Percentiles rank a stretch among this genome's conserved stretches.
Conservation (phyloP, 208 protist species). For the Leishmania mexicana region DNA sequence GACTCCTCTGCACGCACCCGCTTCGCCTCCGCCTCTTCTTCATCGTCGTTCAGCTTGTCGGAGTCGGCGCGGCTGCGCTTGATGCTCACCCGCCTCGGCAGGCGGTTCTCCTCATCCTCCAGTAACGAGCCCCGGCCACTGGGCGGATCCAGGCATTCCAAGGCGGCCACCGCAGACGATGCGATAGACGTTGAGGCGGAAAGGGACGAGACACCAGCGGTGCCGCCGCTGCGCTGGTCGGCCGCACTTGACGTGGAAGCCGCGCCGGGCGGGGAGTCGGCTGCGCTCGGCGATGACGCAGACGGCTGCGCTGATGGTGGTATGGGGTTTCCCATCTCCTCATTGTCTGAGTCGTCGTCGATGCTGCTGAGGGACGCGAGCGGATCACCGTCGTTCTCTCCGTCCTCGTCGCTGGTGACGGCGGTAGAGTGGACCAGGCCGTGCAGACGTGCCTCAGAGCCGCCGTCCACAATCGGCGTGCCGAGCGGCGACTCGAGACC, state of each 20-base stretch:
- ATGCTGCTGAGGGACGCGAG: constrained; percentile 26
- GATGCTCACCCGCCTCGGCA: constrained; percentile 23
- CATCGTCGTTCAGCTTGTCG: constrained; percentile 19
- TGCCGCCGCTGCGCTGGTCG: constrained; percentile 9
- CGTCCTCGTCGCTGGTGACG: constrained; percentile 3
- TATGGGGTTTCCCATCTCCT: constrained; percentile 5
- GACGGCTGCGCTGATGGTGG: not conserved
- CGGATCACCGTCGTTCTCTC: constrained; percentile 17
- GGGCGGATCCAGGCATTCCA: constrained; percentile 18
- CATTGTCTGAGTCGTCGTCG: constrained; percentile 12
- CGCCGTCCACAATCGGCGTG: constrained; percentile 10
- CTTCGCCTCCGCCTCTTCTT: constrained; percentile 25
- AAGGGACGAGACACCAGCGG: not conserved
- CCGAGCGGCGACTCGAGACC: constrained; percentile 39
- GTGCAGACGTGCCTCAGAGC: constrained; percentile 22
- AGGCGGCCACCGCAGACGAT: not conserved
- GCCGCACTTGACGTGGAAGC: not conserved
- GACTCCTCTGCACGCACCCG: constrained; percentile 14
- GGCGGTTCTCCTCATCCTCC: constrained; percentile 34
- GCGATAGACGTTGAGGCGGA: not conserved
- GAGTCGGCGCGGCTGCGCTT: constrained; percentile 15
- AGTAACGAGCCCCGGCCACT: constrained; percentile 22
- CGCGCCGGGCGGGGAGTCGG: not conserved
- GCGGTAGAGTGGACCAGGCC: constrained; percentile 14
- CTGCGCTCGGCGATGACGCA: not conserved